phyloP scores from a whole-genome alignment of 352 stramenopile genomes.

The Thalassiosira oceanica region DNA sequence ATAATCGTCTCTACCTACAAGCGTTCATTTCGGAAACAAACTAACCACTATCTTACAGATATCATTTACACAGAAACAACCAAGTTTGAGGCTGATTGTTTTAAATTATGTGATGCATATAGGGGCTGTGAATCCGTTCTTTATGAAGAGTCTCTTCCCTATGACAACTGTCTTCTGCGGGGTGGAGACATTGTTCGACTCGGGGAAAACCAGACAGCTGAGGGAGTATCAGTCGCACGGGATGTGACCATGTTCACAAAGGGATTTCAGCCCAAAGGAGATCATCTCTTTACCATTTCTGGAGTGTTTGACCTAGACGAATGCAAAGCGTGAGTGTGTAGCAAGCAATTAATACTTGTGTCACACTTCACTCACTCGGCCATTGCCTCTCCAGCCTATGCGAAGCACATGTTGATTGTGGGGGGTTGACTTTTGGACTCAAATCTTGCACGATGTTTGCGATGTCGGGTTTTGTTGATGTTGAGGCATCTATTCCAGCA shows the following conservation, averaged over 20 bases:
- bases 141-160: constrained; percentile 5
- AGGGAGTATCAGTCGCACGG: constrained; percentile 13
- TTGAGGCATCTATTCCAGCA: not conserved
- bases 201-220: constrained; percentile 6
- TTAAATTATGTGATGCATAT: constrained; percentile 23
- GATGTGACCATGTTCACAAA: constrained; percentile 24
- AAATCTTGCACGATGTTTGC: constrained; percentile 4
- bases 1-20: too few relatives aligned
- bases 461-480: constrained; percentile 10
- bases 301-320: constrained; percentile 19
- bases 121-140: constrained; percentile 11
- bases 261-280: constrained; percentile 6
- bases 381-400: too few relatives aligned
- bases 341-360: too few relatives aligned
- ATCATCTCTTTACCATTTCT: not conserved
- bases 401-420: constrained; percentile 18
- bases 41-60: too few relatives aligned
- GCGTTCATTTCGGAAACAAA: too few relatives aligned
- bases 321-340: too few relatives aligned
- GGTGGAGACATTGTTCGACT: constrained; percentile 16
- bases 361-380: too few relatives aligned
- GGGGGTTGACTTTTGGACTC: constrained; percentile 4
- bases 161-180: constrained; percentile 16
- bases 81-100: constrained; percentile 14
- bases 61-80: constrained; percentile 6